These are phyloP conservation scores for Suhomyces taliae DNA, from an alignment of 1,139 yeast species.

Conservation along the genomic window DNA sequence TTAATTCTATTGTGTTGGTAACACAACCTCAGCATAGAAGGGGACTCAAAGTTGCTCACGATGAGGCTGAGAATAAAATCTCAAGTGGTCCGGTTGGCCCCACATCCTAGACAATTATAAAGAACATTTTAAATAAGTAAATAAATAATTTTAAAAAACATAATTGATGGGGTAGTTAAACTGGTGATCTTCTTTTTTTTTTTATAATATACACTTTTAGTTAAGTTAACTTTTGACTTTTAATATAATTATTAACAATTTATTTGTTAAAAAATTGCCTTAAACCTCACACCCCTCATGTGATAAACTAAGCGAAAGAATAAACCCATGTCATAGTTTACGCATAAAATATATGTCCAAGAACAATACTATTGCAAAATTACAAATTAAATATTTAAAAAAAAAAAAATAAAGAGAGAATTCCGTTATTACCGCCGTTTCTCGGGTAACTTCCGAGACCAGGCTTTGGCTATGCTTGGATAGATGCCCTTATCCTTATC, in stretches of 20 bases:
- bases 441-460: background rate
- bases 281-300: background rate
- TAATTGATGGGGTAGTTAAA: too few species aligned
- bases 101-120: background rate
- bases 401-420: too few species aligned
- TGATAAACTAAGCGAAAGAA: background rate
- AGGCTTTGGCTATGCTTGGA: background rate
- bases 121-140: too few species aligned
- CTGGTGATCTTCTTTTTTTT: too few species aligned
- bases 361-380: background rate
- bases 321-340: background rate
- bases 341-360: background rate
- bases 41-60: slow-evolving; percentile 5
- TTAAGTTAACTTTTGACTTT: too few species aligned
- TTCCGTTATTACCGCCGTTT: background rate
- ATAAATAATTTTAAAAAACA: too few species aligned
- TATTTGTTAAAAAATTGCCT: background rate
- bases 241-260: background rate
- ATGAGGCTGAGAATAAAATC: background rate
- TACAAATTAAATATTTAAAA: too few species aligned
- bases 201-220: too few species aligned
- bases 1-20: slow-evolving; percentile 3
- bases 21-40: slow-evolving; percentile 6
- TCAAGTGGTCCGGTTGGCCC: background rate
- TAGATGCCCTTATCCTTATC: background rate